Evolutionary conservation across 345 rosid genomes (phyloP), one percentile per base, ranked within the genome.

Genomic region (Microthlaspi erraticum): DNA sequence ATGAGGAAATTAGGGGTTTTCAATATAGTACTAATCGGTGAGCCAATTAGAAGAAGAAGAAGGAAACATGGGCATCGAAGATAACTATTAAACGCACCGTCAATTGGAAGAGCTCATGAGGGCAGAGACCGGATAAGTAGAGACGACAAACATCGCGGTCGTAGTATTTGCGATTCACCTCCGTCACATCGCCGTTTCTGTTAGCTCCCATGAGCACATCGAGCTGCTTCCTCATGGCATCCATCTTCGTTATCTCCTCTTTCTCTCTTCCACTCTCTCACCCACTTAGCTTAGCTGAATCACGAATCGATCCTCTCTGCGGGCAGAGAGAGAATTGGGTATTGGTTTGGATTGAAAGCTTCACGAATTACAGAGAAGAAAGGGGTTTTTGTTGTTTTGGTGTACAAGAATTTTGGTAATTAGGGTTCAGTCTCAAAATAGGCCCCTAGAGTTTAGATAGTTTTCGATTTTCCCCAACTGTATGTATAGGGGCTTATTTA

Each of bases 171-270:
- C 97, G 98, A 76, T 95, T 92, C 38, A 95, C 96, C 79, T 95
- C 99, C 58, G 86, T 82, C 7, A 92, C 99, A 57, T 95, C 99
- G 70, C 99, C 99, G 79, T 95, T 95, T 26, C 99, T 78, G 71
- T 95, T 95, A 6, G 99, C 99, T 45, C 99, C 99, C 99, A 95
- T 95, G 46, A 92, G 88, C 69, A 92, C 98, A 84, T 95, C 99
- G 46, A 95, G 92, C 74, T 95, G 99, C 75, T 95, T 95, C 86
- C 99, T 82, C 85, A 95, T 88, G 12, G 99, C 98, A 36, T 95
- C 99, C 98, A 95, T 92, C 67, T 71, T 76, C 52, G 33, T 43
- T 33, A 52, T 7, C 64, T 37, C 68, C 65, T 41, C 65, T 61
- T 64, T 64, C 57, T 50, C 11, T 29, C 41, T 61, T 31, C 10